These are phyloP conservation scores for Myxozyma geophila DNA, from an alignment of 805 yeast species.

Conservation along the genomic window DNA sequence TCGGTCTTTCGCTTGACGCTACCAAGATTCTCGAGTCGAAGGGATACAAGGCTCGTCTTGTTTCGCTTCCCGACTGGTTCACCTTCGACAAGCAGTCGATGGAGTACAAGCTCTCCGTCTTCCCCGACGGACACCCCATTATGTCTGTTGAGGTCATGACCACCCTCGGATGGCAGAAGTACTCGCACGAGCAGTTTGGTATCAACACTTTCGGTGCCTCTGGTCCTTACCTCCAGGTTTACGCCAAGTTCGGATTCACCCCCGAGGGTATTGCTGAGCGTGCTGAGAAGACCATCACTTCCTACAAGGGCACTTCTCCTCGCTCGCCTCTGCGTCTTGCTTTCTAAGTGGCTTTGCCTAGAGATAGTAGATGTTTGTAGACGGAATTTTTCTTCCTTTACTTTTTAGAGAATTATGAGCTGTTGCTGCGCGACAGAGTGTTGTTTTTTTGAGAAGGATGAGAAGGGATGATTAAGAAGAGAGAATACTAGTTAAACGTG, in stretches of 20 bases:
- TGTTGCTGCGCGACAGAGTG: too few species aligned
- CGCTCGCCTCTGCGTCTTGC: constrained; percentile 81
- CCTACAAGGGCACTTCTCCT: constrained; percentile 73
- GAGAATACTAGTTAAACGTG: too few species aligned
- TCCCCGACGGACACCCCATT: constrained; percentile 94
- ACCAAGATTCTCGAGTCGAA: constrained; percentile 68
- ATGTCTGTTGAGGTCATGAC: constrained; percentile 92
- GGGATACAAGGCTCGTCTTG: constrained; percentile 79
- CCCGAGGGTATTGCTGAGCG: constrained; percentile 90
- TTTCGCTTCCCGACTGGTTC: constrained; percentile 89
- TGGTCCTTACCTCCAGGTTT: constrained; percentile 83
- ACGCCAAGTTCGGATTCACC: constrained; percentile 85
- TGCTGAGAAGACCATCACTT: constrained; percentile 76
- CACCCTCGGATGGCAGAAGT: constrained; percentile 89
- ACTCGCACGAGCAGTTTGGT: constrained; percentile 96
- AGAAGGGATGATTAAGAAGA: too few species aligned
- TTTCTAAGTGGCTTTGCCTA: constrained; percentile 45
- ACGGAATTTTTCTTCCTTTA: too few species aligned
- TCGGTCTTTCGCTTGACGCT: constrained; percentile 78
- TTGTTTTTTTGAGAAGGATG: too few species aligned
- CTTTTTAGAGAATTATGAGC: too few species aligned
- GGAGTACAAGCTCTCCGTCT: constrained; percentile 80
- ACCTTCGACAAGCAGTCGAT: constrained; percentile 80
- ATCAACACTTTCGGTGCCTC: constrained; percentile 96
- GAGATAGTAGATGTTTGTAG: too few species aligned